Evolutionary conservation across 2,329 filamentous ascomycete genomes (phyloP), one percentile per base, ranked within the genome.

Genomic region (Leptographium flavum): DNA sequence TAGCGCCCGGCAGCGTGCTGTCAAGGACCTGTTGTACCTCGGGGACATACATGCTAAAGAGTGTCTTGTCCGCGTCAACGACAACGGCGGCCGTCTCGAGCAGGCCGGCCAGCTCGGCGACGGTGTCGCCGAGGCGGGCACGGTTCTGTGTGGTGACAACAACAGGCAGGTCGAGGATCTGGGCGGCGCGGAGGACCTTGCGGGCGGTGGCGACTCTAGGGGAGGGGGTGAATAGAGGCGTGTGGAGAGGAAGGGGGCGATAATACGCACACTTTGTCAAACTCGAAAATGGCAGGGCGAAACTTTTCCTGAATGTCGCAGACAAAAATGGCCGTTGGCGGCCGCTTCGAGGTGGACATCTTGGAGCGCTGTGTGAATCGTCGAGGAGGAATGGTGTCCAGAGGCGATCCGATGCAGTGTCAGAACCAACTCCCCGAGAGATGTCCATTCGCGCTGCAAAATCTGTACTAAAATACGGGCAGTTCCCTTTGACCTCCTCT

Each of bases 301-400:
- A 96, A 96, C 62, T 87, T 93, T 54, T 95, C 90, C 66, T 96
- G 90, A 51, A 96, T 71, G 58, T 96, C 90, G 67, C 90, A 96
- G 59, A 96, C 76, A 57, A 76, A 71, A 56, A 74, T 57, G 15
- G 70, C 66, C 51, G 67, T 36, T 15, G 36, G 42, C 23, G 38
- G 38, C 10, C 40, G 47, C 13, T 31, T 30, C 33, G 33, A 21
- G 17, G 31, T 13, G 5, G 5, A 37, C 47, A 49, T 49, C 41
- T 19, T 41, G 43, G 22, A 32, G 25, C 19, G 19, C 9, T 19
- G 19, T 11, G 9, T 9, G 21, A 11, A 14, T 2, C 4, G 45
- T 19, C 9, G 10, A 40, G 39, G 9, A 28, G 19, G 9, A 30
- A n/a, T 40, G 39, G 3, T 21, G 33, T n/a, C n/a, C n/a, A n/a